Evolutionary conservation across 2,329 filamentous ascomycete genomes (phyloP).

Genomic region (Penicillium rolfsii): DNA sequence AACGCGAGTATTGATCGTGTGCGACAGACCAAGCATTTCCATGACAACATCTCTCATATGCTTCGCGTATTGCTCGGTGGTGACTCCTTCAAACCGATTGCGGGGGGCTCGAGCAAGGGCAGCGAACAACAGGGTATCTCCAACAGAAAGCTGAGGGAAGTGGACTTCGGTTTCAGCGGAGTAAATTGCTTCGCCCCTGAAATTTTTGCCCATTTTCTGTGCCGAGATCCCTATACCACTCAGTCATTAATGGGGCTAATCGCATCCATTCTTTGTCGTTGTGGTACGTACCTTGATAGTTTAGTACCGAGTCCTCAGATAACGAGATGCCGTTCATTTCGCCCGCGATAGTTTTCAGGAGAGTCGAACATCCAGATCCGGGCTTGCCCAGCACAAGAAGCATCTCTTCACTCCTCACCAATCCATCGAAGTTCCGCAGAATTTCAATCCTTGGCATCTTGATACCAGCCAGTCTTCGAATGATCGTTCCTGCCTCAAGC

Average conservation of each 20-base stretch:
- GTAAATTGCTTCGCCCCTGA: slow-evolving; percentile 84
- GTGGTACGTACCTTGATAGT: slow-evolving; percentile 68
- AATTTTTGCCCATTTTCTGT: slow-evolving; percentile 70
- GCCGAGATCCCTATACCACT: slow-evolving; percentile 29
- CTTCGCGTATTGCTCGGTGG: slow-evolving; percentile 48
- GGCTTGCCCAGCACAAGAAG: slow-evolving; percentile 56
- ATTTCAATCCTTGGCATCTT: too few relatives aligned
- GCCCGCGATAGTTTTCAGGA: slow-evolving; percentile 81
- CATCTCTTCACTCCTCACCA: too few relatives aligned
- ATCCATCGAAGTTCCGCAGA: too few relatives aligned
- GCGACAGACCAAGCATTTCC: slow-evolving; percentile 50
- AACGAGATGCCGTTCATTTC: slow-evolving; percentile 80
- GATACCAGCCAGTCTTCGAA: too few relatives aligned
- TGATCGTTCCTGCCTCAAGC: too few relatives aligned
- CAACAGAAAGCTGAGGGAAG: slow-evolving; percentile 76
- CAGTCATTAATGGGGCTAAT: too few relatives aligned
- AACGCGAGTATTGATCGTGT: slow-evolving; percentile 56
- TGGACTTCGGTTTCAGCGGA: slow-evolving; percentile 83
- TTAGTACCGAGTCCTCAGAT: slow-evolving; percentile 71
- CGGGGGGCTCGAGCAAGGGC: slow-evolving; percentile 65
- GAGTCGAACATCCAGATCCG: slow-evolving; percentile 69
- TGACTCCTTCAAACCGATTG: slow-evolving; percentile 44
- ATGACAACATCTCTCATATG: slow-evolving; percentile 52
- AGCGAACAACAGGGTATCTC: slow-evolving; percentile 78
- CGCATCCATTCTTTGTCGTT: too few relatives aligned